A percentile compares a stretch with the other conserved stretches of the same genome.
phyloP scores from a whole-genome alignment of 805 yeast species.

The Wickerhamomyces kurtzmanii region DNA sequence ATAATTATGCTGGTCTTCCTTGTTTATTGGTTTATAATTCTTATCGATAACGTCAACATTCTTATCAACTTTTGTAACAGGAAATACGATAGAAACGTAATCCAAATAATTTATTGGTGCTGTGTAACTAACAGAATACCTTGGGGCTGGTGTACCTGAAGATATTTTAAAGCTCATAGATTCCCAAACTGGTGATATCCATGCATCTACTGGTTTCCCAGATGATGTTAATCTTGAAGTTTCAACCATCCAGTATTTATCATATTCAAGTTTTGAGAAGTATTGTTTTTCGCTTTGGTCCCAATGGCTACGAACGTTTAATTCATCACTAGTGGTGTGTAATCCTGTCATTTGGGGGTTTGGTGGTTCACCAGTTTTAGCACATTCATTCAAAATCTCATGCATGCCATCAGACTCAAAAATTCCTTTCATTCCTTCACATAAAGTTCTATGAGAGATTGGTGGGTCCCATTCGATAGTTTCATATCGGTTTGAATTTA shows the following conservation, averaged over 20 bases:
- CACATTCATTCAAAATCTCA: constrained; percentile 17
- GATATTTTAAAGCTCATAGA: constrained; percentile 27
- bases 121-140: constrained; percentile 34
- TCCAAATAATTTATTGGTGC: constrained; percentile 29
- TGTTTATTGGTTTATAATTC: constrained; percentile 17
- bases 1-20: constrained; percentile 20
- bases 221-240: constrained; percentile 22
- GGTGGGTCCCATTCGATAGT: constrained; percentile 30
- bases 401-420: constrained; percentile 25
- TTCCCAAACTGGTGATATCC: constrained; percentile 37
- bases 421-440: constrained; percentile 16
- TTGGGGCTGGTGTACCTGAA: constrained; percentile 25
- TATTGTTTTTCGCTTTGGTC: constrained; percentile 25
- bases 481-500: constrained; percentile 29
- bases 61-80: constrained; percentile 29
- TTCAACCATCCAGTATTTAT: constrained; percentile 25
- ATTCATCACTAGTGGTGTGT: too few species aligned
- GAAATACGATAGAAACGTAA: constrained; percentile 30
- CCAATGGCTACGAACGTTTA: constrained; percentile 25
- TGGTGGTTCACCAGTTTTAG: constrained; percentile 22
- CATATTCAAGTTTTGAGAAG: constrained; percentile 24
- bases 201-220: constrained; percentile 35
- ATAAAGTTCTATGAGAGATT: constrained; percentile 18
- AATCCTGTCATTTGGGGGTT: constrained; percentile 22
- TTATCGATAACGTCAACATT: constrained; percentile 18